Evolutionary conservation across 192 early-diverging fungal species (phyloP), one percentile per base, ranked within the genome.

Genomic region (Diversispora epigaea): DNA sequence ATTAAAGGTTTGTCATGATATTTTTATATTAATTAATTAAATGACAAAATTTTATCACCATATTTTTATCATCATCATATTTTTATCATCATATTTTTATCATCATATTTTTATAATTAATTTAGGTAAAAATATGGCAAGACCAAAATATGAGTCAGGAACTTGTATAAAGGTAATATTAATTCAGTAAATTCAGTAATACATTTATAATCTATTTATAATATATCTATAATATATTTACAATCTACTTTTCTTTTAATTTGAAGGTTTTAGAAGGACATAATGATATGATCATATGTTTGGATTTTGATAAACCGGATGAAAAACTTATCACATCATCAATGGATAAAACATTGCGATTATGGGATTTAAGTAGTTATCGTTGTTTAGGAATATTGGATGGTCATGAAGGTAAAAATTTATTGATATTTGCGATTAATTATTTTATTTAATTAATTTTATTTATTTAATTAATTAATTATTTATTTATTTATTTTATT

Each of bases 301-400:
- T 93, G 8, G 88, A 87, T 71, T 81, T 88, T 76, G 86, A 91
- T 57, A 80, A 83, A n/a, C 77, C 77, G 8, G 58, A 83, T 22
- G 90, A 86, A 3, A 83, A 83, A 5, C 49, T 92, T 8, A 87
- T 90, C 0, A 88, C 92, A 0, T 86, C 90, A 12, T 90, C 91
- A 6, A 77, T 86, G 32, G 92, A 93, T 79, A 88, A 86, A 43
- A 89, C 90, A 25, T 85, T 89, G 19, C 87, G 89, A 7, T 82
- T 89, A 71, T 93, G 92, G 91, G 89, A 92, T 62, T 76, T 92
- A 40, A 67, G 85, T 19, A 83, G 79, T 41, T 79, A 87, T 11
- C 85, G 85, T 57, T 89, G 86, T 19, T 77, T 89, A 32, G 88
- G 88, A 58, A 83, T 82, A 15, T 76, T 85, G 22, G 77, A 77